Percentiles rank a stretch among this genome's conserved stretches.
These are phyloP conservation scores for Sporothrix mexicana DNA, from an alignment of 2,329 filamentous ascomycete genomes.

Conservation along the genomic window DNA sequence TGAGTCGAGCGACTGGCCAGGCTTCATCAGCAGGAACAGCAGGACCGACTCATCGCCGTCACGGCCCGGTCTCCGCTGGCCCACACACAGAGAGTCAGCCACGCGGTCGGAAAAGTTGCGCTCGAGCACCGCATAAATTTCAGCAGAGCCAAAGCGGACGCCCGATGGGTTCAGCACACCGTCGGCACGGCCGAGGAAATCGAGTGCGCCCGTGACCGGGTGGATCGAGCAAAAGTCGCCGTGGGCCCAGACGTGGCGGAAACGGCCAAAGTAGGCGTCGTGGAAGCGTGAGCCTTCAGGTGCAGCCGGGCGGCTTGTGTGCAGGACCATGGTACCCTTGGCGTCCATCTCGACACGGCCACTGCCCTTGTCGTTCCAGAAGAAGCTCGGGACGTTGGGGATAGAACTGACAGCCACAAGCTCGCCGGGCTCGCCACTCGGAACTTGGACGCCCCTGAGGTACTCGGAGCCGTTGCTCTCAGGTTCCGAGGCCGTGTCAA, in stretches of 20 bases:
- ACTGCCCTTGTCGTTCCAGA: slow-evolving; percentile 61
- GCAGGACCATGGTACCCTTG: slow-evolving; percentile 34
- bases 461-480: slow-evolving; percentile 52
- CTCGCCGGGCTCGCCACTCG: slow-evolving; percentile 71
- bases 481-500: slow-evolving; percentile 61
- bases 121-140: slow-evolving; percentile 79
- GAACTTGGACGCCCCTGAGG: slow-evolving; percentile 51
- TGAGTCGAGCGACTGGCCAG: slow-evolving; percentile 59
- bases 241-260: slow-evolving; percentile 76
- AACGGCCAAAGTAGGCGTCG: slow-evolving; percentile 66
- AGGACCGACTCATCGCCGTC: slow-evolving; percentile 62
- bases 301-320: slow-evolving; percentile 41
- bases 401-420: slow-evolving; percentile 74
- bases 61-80: slow-evolving; percentile 66
- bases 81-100: slow-evolving; percentile 78
- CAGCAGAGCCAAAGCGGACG: slow-evolving; percentile 78
- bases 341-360: slow-evolving; percentile 32
- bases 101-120: slow-evolving; percentile 66
- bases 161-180: slow-evolving; percentile 81
- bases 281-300: slow-evolving; percentile 64
- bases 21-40: slow-evolving; percentile 62
- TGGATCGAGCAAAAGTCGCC: slow-evolving; percentile 79
- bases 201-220: slow-evolving; percentile 67
- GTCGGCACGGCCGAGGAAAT: slow-evolving; percentile 74
- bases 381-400: slow-evolving; percentile 74